phyloP scores from a whole-genome alignment of 2,329 filamentous ascomycete genomes.

The Coniella vitis region DNA sequence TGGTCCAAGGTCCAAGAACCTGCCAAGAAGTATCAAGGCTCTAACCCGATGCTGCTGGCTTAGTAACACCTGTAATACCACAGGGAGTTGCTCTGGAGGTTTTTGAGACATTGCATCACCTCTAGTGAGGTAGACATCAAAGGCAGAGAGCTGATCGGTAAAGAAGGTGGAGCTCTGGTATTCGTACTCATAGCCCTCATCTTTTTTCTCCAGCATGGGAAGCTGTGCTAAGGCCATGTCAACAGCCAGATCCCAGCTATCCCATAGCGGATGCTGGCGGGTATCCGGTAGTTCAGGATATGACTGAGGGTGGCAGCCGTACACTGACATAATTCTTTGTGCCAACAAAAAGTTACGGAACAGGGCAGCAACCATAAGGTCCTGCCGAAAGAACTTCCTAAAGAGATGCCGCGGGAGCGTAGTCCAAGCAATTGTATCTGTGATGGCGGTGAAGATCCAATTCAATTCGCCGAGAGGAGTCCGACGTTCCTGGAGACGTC shows the following conservation, averaged over 20 bases:
- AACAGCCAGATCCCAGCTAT: slow-evolving; percentile 94
- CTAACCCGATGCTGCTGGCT: slow-evolving; percentile 92
- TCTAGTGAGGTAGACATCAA: slow-evolving; percentile 86
- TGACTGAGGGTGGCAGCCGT: slow-evolving; percentile 91
- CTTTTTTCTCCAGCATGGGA: slow-evolving; percentile 75
- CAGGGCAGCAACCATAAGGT: slow-evolving; percentile 96
- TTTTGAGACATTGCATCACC: slow-evolving; percentile 76
- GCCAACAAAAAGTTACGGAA: slow-evolving; percentile 94
- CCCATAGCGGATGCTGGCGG: slow-evolving; percentile 90
- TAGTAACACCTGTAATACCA: slow-evolving; percentile 89
- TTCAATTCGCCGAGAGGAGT: slow-evolving; percentile 94
- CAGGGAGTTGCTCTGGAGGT: slow-evolving; percentile 88
- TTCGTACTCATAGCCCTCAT: slow-evolving; percentile 72
- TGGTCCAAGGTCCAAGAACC: slow-evolving; percentile 89
- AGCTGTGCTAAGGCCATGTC: slow-evolving; percentile 91
- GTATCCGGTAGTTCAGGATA: slow-evolving; percentile 90
- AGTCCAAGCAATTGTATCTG: slow-evolving; percentile 98
- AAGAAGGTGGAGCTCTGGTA: slow-evolving; percentile 96
- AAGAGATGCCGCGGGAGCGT: slow-evolving; percentile 84
- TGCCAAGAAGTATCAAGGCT: slow-evolving; percentile 83
- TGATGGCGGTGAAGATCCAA: slow-evolving; percentile 99
- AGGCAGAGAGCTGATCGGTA: slow-evolving; percentile 91
- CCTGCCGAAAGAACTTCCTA: slow-evolving; percentile 93
- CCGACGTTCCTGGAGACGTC: slow-evolving; percentile 82
- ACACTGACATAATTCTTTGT: slow-evolving; percentile 92